Evolutionary conservation across 2,329 filamentous ascomycete species (phyloP).

Genomic region (Cladosporium halotolerans): DNA sequence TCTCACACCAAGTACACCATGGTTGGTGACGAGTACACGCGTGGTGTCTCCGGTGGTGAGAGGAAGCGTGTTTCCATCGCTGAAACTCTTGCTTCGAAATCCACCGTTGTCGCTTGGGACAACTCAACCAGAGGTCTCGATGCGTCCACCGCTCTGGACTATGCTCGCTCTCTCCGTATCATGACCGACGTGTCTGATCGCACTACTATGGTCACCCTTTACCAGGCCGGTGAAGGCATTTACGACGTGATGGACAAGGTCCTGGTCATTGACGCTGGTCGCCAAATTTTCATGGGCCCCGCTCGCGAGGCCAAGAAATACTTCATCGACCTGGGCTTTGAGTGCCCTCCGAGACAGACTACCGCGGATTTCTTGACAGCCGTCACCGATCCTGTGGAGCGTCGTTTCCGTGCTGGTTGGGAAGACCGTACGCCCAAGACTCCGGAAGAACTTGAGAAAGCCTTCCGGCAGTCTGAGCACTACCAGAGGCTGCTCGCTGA

Average conservation of each 20-base stretch:
- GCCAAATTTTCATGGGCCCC: conserved; percentile 61
- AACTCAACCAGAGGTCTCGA: conserved; percentile 77
- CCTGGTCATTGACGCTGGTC: conserved; percentile 66
- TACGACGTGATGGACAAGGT: conserved; percentile 76
- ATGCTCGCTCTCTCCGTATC: conserved; percentile 68
- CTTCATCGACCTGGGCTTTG: conserved; percentile 60
- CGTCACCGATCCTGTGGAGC: conserved; percentile 66
- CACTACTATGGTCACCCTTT: conserved; percentile 64
- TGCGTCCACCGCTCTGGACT: conserved; percentile 71
- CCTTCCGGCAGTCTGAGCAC: conserved; percentile 58
- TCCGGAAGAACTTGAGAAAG: conserved; percentile 59
- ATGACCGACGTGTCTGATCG: conserved; percentile 72
- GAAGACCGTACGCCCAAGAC: conserved; percentile 64
- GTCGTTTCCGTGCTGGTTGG: conserved; percentile 59
- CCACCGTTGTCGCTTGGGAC: conserved; percentile 70
- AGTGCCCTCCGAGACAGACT: conserved; percentile 56
- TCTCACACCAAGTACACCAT: conserved; percentile 66
- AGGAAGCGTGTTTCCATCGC: conserved; percentile 74
- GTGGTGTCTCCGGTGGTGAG: conserved; percentile 74
- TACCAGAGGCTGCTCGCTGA: conserved; percentile 58
- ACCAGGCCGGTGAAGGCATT: conserved; percentile 64
- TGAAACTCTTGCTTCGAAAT: conserved; percentile 68
- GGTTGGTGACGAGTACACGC: conserved; percentile 66
- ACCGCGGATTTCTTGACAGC: conserved; percentile 74
- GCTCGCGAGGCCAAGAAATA: conserved; percentile 57